phyloP scores from a whole-genome alignment of 768 basidiomycete genomes.

The Psilocybe azurescens region DNA sequence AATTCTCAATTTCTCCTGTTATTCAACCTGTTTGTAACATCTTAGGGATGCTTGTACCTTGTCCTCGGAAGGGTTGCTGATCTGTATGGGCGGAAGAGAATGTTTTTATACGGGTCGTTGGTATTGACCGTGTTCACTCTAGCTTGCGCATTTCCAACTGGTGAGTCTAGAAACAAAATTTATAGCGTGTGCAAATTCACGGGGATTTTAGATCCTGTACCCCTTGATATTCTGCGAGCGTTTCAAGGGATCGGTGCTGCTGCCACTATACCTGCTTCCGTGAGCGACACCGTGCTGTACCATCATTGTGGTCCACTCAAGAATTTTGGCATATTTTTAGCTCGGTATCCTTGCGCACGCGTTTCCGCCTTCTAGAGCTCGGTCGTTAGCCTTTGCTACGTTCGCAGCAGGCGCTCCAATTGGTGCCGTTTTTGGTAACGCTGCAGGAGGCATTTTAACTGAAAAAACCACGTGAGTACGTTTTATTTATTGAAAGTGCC shows the following conservation, averaged over 20 bases:
- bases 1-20: not conserved
- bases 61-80: constrained; percentile 84
- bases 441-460: constrained; percentile 75
- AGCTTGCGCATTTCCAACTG: constrained; percentile 66
- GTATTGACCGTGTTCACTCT: constrained; percentile 63
- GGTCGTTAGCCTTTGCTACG: constrained; percentile 81
- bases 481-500: constrained; percentile 20
- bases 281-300: constrained; percentile 30
- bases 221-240: constrained; percentile 74
- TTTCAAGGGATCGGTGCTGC: constrained; percentile 84
- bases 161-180: constrained; percentile 30
- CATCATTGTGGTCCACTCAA: constrained; percentile 1
- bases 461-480: constrained; percentile 48
- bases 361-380: constrained; percentile 68
- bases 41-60: constrained; percentile 77
- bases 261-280: constrained; percentile 75
- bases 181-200: not conserved
- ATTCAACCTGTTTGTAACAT: not conserved
- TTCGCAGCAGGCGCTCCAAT: constrained; percentile 88
- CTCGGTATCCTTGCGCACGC: constrained; percentile 83
- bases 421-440: constrained; percentile 73
- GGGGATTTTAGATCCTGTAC: constrained; percentile 49
- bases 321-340: constrained; percentile 33
- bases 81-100: constrained; percentile 73
- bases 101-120: constrained; percentile 65